phyloP scores from a whole-genome alignment of 306 rosid species.

The Cercis canadensis region DNA sequence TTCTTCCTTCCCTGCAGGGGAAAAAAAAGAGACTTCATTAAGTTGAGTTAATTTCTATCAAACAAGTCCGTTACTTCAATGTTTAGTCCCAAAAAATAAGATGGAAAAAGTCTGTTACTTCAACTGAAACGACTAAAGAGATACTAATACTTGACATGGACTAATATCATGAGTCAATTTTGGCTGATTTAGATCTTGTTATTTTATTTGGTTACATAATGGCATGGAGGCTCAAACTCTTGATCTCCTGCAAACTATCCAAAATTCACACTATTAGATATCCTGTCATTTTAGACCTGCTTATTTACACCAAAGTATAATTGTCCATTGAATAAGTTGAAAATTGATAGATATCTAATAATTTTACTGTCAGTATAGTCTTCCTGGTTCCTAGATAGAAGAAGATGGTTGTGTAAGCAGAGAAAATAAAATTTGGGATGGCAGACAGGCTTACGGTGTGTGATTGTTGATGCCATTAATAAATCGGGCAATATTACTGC shows the following conservation, averaged over 20 bases:
- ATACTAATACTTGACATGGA: background rate
- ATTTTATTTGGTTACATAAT: too few species aligned
- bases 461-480: conserved; percentile 94
- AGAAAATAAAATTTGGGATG: conserved; percentile 3
- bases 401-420: background rate
- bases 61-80: background rate
- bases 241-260: too few species aligned
- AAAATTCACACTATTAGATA: background rate
- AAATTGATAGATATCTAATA: background rate
- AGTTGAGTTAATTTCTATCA: conserved; percentile 5
- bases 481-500: conserved; percentile 89
- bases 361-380: background rate
- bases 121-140: background rate
- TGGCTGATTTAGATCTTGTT: background rate
- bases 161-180: background rate
- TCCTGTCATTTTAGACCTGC: background rate
- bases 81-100: too few species aligned
- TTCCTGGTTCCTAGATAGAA: background rate
- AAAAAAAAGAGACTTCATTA: conserved; percentile 18
- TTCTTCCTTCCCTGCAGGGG: conserved; percentile 78
- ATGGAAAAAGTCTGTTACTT: background rate
- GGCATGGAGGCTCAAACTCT: too few species aligned
- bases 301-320: background rate
- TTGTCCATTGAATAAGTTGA: too few species aligned
- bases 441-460: conserved; percentile 68